Evolutionary conservation across 805 yeast genomes (phyloP).

Genomic region (Ogataea thermomethanolica): DNA sequence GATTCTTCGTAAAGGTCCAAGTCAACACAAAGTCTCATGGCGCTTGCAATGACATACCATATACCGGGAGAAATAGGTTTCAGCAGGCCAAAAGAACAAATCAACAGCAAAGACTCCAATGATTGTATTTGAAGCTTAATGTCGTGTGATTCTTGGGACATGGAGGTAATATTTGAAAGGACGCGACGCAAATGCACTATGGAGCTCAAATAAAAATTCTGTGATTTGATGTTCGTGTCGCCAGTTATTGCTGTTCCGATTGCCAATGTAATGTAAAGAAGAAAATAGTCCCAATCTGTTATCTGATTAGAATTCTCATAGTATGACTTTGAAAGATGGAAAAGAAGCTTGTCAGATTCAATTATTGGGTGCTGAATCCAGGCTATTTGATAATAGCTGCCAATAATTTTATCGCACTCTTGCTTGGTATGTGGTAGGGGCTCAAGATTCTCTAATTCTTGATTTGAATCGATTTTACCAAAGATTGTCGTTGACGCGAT

Average conservation of each 20-base stretch:
- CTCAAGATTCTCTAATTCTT: neutral
- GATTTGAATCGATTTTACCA: conserved; percentile 12
- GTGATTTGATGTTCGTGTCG: conserved; percentile 7
- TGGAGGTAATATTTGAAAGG: conserved; percentile 7
- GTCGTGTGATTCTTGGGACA: conserved; percentile 1
- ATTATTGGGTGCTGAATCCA: conserved; percentile 23
- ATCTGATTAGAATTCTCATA: conserved; percentile 2
- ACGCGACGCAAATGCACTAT: conserved; percentile 13
- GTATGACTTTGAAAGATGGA: conserved; percentile 1
- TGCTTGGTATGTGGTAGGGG: conserved; percentile 9
- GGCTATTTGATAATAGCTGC: conserved; percentile 17
- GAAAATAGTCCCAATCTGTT: conserved; percentile 13
- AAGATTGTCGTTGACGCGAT: conserved; percentile 16
- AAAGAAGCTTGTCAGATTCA: conserved; percentile 9
- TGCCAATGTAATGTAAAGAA: conserved; percentile 13
- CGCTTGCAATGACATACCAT: conserved; percentile 45
- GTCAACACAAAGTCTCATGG: conserved; percentile 42
- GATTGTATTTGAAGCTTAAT: conserved; percentile 30
- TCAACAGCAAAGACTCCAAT: conserved; percentile 38
- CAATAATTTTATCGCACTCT: conserved; percentile 8
- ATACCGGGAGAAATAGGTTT: conserved; percentile 47
- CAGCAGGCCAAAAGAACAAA: conserved; percentile 41
- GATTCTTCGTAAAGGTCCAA: conserved; percentile 43
- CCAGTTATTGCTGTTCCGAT: conserved; percentile 22
- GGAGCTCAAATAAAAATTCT: conserved; percentile 14